Evolutionary conservation across 331 rosid genomes (phyloP).

Genomic region (Phaseolus coccineus): DNA sequence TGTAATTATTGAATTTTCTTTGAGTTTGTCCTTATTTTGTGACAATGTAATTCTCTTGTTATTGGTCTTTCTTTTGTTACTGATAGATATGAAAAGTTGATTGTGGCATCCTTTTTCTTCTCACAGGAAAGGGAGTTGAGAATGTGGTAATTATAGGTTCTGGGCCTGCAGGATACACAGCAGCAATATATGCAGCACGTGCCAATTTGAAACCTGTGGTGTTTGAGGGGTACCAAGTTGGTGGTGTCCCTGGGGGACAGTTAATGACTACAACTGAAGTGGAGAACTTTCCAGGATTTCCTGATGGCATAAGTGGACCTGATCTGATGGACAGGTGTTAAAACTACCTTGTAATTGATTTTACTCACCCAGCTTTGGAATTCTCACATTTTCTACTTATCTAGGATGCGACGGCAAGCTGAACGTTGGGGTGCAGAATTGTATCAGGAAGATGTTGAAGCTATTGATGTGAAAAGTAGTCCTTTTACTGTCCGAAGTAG

Average conservation of each 20-base stretch:
- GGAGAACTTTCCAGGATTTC: conserved; percentile 97
- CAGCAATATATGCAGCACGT: conserved; percentile 90
- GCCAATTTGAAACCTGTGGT: conserved; percentile 95
- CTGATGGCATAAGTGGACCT: conserved; percentile 95
- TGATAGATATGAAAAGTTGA: conserved; percentile 26
- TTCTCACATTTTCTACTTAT: conserved; percentile 50
- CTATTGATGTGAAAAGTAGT: conserved; percentile 67
- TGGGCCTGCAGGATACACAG: conserved; percentile 95
- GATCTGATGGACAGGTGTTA: conserved; percentile 93
- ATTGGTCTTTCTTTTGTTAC: conserved; percentile 3
- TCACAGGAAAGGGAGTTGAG: conserved; percentile 66
- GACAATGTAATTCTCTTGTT: conserved; percentile 25
- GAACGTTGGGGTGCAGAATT: conserved; percentile 98
- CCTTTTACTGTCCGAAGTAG: conserved; percentile 92
- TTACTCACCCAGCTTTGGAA: conserved; percentile 22
- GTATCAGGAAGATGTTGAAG: conserved; percentile 92
- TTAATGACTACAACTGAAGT: conserved; percentile 98
- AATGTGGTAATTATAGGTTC: conserved; percentile 92
- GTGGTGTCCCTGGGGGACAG: conserved; percentile 98
- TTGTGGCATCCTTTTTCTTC: conserved; percentile 19
- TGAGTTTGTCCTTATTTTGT: conserved; percentile 3
- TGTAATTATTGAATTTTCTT: conserved; percentile 4
- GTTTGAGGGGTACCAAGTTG: conserved; percentile 90
- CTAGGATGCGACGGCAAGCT: conserved; percentile 90
- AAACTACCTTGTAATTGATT: conserved; percentile 16